Base-by-base conservation (phyloP, 2,329 filamentous ascomycete species). In the Aspergillus cejpii region DNA sequence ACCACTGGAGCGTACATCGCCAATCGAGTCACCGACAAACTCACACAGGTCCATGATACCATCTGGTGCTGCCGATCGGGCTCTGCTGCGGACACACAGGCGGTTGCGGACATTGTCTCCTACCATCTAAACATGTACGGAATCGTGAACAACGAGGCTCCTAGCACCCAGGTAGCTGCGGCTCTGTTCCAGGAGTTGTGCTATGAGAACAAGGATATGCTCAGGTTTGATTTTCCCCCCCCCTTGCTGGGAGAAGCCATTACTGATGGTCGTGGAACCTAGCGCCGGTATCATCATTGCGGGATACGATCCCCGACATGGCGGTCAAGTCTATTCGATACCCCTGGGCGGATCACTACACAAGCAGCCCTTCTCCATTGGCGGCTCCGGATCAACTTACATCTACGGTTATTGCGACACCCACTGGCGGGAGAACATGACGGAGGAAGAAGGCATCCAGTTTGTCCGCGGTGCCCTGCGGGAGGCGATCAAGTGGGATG, bases 31-130 rank as follows among this genome's bases (percentile, higher is more conserved):
- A 98, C 92, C 54, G 92, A 98, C 79, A 98, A 98, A 78, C 83
- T 98, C 67, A 98, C 92, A 62, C 86, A 90, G 76, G 91, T 98
- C 50, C 87, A 94, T 74, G 92, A 98, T 71, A 97, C 91, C 48
- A 97, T 98, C 72, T 98, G 92, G 92, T 98, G 92, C 76, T 98
- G 92, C 75, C 85, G 92, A 63, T 97, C 92, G 50, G 92, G 92
- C 41, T 98, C 92, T 20, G 92, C 92, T 24, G 92, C 92, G 56
- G 92, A 98, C 66, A 98, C 92, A 48, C 92, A 98, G 72, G 92
- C 92, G 39, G 89, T 98, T 39, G 92, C 92, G 48, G 92, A 98
- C 64, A 96, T 98, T 61, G 92, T 98, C 33, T 87, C 94, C 66
- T 96, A 97, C 70, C 87, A 98, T 68, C 79, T 98, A 41, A 87